Evolutionary conservation across 2,329 filamentous ascomycete species (phyloP).

Genomic region (Fusarium chaquense): DNA sequence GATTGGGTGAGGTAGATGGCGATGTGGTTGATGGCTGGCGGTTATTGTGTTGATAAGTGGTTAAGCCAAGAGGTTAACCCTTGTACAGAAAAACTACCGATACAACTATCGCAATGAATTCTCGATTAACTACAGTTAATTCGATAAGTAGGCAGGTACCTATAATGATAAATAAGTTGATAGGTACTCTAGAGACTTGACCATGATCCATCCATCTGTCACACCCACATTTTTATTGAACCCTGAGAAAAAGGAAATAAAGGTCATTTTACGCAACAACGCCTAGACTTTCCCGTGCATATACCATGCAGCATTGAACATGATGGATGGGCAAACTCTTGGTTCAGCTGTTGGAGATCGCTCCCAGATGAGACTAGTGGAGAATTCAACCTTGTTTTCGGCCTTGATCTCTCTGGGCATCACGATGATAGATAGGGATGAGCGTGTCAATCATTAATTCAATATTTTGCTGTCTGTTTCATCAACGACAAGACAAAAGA

Average conservation of each 20-base stretch:
- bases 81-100: neutral
- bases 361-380: slow-evolving; percentile 18
- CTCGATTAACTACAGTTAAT: neutral
- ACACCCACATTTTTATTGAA: neutral
- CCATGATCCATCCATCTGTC: slow-evolving; percentile 8
- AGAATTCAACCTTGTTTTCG: slow-evolving; percentile 12
- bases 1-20: slow-evolving; percentile 23
- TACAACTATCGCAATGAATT: neutral
- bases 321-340: slow-evolving; percentile 18
- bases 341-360: slow-evolving; percentile 28
- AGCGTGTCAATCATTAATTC: neutral
- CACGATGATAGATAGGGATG: neutral
- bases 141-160: neutral
- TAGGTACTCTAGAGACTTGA: neutral
- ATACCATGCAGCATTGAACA: slow-evolving; percentile 3
- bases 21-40: slow-evolving; percentile 23
- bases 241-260: slow-evolving; percentile 20
- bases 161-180: neutral
- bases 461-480: neutral
- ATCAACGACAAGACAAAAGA: neutral
- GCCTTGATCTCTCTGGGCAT: neutral
- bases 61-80: neutral
- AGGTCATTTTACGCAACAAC: slow-evolving; percentile 5
- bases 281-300: slow-evolving; percentile 20
- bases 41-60: slow-evolving; percentile 14